Percentiles rank a stretch among this genome's conserved stretches.
Evolutionary conservation across 1,284 basidiomycete genomes (phyloP).

Genomic region (Heterobasidion annosum): DNA sequence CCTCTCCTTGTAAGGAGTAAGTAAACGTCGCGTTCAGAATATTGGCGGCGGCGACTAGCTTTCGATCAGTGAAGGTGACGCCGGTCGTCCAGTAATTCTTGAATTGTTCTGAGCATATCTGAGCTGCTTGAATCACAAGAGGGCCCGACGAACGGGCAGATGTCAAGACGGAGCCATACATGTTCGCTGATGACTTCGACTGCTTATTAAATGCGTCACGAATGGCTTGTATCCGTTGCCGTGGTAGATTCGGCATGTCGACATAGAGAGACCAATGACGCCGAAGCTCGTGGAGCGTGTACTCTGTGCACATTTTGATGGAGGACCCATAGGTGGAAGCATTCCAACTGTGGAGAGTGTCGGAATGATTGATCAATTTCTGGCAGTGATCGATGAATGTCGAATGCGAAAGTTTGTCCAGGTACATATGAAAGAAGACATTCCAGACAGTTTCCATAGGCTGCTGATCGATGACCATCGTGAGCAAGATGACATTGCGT

Average conservation of each 20-base stretch:
- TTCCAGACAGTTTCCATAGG: conserved; percentile 31
- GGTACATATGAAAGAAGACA: conserved; percentile 46
- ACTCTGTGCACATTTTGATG: conserved; percentile 25
- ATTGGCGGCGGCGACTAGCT: conserved; percentile 17
- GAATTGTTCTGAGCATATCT: not conserved
- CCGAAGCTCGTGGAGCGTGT: conserved; percentile 32
- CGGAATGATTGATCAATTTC: conserved; percentile 28
- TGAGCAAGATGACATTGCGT: conserved; percentile 30
- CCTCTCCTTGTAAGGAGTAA: conserved; percentile 30
- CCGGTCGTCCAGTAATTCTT: conserved; percentile 35
- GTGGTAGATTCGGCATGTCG: conserved; percentile 12
- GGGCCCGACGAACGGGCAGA: conserved; percentile 30
- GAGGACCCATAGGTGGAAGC: conserved; percentile 28
- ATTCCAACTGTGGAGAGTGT: conserved; percentile 32
- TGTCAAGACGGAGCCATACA: not conserved
- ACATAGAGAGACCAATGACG: conserved; percentile 34
- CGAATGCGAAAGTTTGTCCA: conserved; percentile 31
- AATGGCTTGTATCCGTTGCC: conserved; percentile 3
- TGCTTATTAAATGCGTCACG: not conserved
- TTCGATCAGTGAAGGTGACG: conserved; percentile 22
- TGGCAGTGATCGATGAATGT: conserved; percentile 34
- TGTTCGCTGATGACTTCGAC: not conserved
- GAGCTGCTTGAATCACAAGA: conserved; percentile 19
- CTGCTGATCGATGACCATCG: conserved; percentile 24
- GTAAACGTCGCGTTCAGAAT: conserved; percentile 38